Percentiles rank a stretch among this genome's conserved stretches.
These are phyloP conservation scores for Hansenula lynferdii DNA, from an alignment of 1,139 yeast species.

Conservation along the genomic window DNA sequence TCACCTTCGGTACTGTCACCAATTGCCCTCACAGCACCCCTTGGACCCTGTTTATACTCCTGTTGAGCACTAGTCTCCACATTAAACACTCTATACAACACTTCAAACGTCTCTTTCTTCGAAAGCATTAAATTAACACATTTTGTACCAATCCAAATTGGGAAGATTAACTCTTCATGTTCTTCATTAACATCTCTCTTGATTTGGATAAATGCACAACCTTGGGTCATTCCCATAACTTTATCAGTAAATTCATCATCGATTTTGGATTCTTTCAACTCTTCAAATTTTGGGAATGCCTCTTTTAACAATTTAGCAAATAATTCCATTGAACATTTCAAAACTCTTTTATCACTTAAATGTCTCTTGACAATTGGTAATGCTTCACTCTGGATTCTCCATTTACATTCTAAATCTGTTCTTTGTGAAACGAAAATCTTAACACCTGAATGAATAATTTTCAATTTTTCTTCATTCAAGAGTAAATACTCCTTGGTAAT, in stretches of 20 bases:
- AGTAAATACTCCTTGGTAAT: conserved; percentile 62
- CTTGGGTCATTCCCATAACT: conserved; percentile 58
- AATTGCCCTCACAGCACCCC: conserved; percentile 12
- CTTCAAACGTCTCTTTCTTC: conserved; percentile 87
- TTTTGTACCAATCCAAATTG: conserved; percentile 87
- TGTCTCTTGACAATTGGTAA: conserved; percentile 55
- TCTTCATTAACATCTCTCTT: conserved; percentile 40
- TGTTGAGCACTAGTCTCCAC: conserved; percentile 53
- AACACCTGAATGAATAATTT: conserved; percentile 88
- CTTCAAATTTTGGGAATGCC: conserved; percentile 75
- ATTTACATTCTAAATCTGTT: conserved; percentile 65
- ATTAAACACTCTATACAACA: conserved; percentile 76
- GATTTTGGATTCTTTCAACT: conserved; percentile 33
- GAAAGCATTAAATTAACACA: conserved; percentile 91
- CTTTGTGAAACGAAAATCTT: conserved; percentile 89
- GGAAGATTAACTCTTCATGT: conserved; percentile 69
- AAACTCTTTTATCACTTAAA: conserved; percentile 54
- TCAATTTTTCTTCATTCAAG: conserved; percentile 70
- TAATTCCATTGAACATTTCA: conserved; percentile 47
- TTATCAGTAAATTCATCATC: conserved; percentile 52
- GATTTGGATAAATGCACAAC: conserved; percentile 81
- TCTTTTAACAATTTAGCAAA: conserved; percentile 65
- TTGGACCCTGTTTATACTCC: conserved; percentile 23
- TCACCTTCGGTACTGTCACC: too few relatives aligned
- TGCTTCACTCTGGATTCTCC: conserved; percentile 95